Conservation (phyloP, 225 moss, liverwort and hornwort genomes). For the Ulota crispa region DNA sequence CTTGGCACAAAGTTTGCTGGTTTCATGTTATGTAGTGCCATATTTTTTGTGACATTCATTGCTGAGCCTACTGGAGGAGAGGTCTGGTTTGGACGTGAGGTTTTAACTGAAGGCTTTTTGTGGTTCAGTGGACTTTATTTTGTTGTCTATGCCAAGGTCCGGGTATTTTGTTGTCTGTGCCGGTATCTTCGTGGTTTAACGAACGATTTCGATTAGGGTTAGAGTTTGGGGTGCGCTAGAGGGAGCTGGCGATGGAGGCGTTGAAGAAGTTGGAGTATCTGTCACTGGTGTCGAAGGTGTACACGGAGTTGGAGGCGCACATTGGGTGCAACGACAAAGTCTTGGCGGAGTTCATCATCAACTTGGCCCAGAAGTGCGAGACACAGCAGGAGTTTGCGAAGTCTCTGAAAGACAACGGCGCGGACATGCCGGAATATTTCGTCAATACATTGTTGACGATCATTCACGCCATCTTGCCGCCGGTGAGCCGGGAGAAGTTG, state of each 20-base stretch:
- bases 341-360: conserved; percentile 86
- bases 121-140: too few species aligned
- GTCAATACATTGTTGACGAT: conserved; percentile 85
- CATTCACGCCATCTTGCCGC: conserved; percentile 85
- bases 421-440: conserved; percentile 95
- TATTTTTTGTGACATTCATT: too few species aligned
- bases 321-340: conserved; percentile 80
- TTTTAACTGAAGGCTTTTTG: too few species aligned
- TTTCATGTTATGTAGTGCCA: too few species aligned
- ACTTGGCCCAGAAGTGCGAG: conserved; percentile 75
- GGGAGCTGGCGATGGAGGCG: conserved; percentile 61
- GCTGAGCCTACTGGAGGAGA: too few species aligned
- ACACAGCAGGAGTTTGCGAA: conserved; percentile 65
- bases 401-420: conserved; percentile 65
- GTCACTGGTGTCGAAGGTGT: conserved; percentile 86
- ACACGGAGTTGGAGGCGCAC: conserved; percentile 88
- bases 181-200: not conserved
- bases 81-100: too few species aligned
- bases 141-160: too few species aligned
- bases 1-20: too few species aligned
- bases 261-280: conserved; percentile 89
- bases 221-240: not conserved
- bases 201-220: not conserved
- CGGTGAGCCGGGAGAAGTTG: conserved; percentile 47
- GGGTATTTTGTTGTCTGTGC: too few species aligned